A percentile compares a stretch with the other conserved stretches of the same genome.
phyloP scores from a whole-genome alignment of 208 protist species.

The Wallacemonas rigidus region DNA sequence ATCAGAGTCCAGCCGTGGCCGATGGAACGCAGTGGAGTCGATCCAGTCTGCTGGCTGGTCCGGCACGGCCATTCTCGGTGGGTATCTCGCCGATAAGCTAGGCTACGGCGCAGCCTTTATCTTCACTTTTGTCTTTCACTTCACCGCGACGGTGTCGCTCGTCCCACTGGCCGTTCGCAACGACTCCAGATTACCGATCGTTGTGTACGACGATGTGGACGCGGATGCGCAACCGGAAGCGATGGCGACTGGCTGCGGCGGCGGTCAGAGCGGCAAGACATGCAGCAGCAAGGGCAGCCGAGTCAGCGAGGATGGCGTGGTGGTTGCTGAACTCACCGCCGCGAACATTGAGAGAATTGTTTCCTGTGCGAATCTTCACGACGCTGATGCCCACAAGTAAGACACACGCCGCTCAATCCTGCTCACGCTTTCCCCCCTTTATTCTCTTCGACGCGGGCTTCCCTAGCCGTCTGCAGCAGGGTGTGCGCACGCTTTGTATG shows the following conservation, averaged over 20 bases:
- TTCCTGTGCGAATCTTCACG: conserved; percentile 22
- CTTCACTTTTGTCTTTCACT: conserved; percentile 73
- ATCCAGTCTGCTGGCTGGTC: conserved; percentile 70
- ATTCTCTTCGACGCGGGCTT: too few species aligned
- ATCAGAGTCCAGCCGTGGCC: conserved; percentile 38
- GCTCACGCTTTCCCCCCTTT: too few species aligned
- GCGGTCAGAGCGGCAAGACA: neutral
- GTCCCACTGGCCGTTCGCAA: conserved; percentile 55
- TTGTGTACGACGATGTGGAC: conserved; percentile 29
- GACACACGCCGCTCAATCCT: neutral
- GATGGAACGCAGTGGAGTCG: conserved; percentile 77
- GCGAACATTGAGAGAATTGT: conserved; percentile 39
- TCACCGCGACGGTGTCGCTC: conserved; percentile 33
- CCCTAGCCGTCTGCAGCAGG: too few species aligned
- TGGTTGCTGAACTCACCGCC: conserved; percentile 25
- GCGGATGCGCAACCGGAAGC: neutral
- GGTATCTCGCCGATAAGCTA: conserved; percentile 51
- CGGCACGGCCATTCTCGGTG: conserved; percentile 62
- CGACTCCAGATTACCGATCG: conserved; percentile 38
- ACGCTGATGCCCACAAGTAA: neutral
- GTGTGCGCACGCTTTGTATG: neutral
- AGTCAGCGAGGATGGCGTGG: conserved; percentile 2
- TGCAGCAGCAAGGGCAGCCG: neutral
- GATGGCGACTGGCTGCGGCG: neutral
- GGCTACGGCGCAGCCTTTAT: conserved; percentile 75